Conservation (phyloP, 2,329 filamentous ascomycete species). For the Trichophyton mentagrophytes region DNA sequence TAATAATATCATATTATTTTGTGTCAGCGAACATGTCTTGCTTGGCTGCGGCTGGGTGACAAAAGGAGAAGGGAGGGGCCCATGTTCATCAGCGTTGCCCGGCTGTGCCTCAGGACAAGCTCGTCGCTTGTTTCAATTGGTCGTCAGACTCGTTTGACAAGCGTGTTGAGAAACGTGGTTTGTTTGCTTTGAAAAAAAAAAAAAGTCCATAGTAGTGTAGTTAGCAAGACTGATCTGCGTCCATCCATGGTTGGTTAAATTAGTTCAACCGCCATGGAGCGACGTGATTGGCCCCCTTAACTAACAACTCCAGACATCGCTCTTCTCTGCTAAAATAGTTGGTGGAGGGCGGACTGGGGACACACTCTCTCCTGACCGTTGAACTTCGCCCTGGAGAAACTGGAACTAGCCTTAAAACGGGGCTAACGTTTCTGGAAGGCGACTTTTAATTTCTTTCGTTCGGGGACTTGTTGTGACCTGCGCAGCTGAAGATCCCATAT, state of each 20-base stretch:
- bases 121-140: background rate
- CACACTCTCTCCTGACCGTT: background rate
- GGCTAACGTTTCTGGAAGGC: background rate
- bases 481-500: background rate
- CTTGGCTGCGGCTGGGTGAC: background rate
- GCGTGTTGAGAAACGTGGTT: constrained; percentile 3
- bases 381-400: background rate
- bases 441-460: background rate
- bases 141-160: background rate
- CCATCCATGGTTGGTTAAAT: no score
- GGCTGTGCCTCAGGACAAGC: background rate
- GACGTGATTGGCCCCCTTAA: background rate
- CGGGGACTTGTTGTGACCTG: background rate
- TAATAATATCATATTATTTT: no score
- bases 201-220: no score
- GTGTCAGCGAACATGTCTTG: no score
- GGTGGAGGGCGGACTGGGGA: background rate
- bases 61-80: no score
- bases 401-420: background rate
- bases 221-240: background rate
- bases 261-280: background rate
- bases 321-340: no score
- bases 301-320: background rate
- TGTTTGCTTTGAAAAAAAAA: background rate
- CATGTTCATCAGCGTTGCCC: background rate